Conservation (phyloP, 306 rosid species). For the Trifolium fragiferum region DNA sequence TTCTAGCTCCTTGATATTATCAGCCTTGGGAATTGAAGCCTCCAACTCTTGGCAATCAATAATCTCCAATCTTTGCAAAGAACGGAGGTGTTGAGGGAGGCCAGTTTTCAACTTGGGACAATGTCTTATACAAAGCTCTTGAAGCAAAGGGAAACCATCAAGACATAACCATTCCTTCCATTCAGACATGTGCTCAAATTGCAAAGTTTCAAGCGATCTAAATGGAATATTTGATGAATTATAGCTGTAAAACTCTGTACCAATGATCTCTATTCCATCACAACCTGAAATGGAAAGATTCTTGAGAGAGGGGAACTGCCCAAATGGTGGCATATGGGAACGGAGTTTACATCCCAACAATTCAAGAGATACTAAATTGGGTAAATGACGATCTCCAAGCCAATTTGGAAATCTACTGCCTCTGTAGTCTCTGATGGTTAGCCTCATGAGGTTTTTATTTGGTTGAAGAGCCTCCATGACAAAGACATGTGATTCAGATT, state of each 20-base stretch:
- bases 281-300: conserved; percentile 24
- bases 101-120: conserved; percentile 4
- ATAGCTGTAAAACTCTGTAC: conserved; percentile 30
- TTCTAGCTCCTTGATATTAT: neutral
- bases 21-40: neutral
- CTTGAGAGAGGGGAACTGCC: conserved; percentile 36
- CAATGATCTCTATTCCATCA: conserved; percentile 30
- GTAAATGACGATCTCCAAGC: too few species aligned
- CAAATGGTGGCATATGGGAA: conserved; percentile 35
- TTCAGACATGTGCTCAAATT: neutral
- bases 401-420: too few species aligned
- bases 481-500: neutral
- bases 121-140: neutral
- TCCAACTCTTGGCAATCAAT: neutral
- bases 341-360: neutral
- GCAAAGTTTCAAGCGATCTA: conserved; percentile 19
- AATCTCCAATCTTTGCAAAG: conserved; percentile 1
- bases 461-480: conserved; percentile 22
- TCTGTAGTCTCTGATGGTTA: neutral
- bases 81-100: conserved; percentile 17
- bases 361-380: too few species aligned
- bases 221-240: neutral
- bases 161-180: conserved; percentile 37
- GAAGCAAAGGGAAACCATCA: conserved; percentile 12
- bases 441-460: neutral